Evolutionary conservation across 176 grass and related monocot species (phyloP).

Genomic region (Secale cereale): DNA sequence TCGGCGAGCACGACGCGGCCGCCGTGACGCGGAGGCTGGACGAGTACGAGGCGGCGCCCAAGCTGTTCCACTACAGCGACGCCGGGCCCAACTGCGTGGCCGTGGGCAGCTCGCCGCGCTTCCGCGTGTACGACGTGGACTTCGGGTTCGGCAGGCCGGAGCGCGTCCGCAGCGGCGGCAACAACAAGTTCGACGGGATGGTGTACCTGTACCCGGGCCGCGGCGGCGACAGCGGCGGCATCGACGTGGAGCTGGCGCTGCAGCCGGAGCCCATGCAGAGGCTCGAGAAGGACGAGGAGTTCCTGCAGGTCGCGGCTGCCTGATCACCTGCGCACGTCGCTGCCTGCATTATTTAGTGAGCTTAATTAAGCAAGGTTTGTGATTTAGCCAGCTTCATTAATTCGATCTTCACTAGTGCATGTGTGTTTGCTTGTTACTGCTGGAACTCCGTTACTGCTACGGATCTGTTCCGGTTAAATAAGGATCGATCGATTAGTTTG

Average conservation of each 20-base stretch:
- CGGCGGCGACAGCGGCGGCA: slow-evolving; percentile 52
- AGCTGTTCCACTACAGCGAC: slow-evolving; percentile 96
- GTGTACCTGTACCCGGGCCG: slow-evolving; percentile 87
- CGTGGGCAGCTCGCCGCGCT: slow-evolving; percentile 88
- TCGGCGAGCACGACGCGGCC: slow-evolving; percentile 65
- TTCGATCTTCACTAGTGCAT: background rate
- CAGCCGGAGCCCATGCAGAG: slow-evolving; percentile 72
- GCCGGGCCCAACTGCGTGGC: slow-evolving; percentile 91
- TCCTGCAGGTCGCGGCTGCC: slow-evolving; percentile 22
- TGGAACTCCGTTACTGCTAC: background rate
- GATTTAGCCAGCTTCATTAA: background rate
- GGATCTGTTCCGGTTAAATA: background rate
- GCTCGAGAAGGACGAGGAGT: slow-evolving; percentile 65
- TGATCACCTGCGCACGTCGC: background rate
- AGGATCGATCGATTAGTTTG: background rate
- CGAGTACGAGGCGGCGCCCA: slow-evolving; percentile 84
- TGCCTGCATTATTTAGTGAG: background rate
- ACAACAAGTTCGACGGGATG: slow-evolving; percentile 99
- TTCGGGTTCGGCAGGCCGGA: slow-evolving; percentile 84
- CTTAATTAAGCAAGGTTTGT: background rate
- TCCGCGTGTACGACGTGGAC: slow-evolving; percentile 93
- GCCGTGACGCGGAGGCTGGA: slow-evolving; percentile 64
- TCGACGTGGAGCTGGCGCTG: slow-evolving; percentile 90
- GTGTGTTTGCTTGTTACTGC: background rate
- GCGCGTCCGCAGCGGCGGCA: slow-evolving; percentile 78